Evolutionary conservation across 805 yeast species (phyloP).

Genomic region (Sugiyamaella lignohabitans): DNA sequence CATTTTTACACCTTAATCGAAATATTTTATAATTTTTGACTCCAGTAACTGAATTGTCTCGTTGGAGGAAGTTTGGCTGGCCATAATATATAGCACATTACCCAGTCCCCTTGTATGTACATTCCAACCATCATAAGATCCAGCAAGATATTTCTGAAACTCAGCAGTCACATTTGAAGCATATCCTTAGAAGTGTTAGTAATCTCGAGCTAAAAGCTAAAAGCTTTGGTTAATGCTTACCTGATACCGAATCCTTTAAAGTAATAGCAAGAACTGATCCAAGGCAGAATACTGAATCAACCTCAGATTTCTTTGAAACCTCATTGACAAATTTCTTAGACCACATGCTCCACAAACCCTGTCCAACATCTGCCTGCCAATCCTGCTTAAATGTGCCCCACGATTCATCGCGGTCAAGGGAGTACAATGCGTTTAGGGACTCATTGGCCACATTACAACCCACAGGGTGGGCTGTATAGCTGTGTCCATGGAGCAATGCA

Average conservation of each 20-base stretch:
- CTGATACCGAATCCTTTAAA: conserved; percentile 11
- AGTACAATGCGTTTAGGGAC: conserved; percentile 13
- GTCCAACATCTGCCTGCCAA: conserved; percentile 12
- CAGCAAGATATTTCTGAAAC: conserved; percentile 9
- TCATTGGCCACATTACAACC: conserved; percentile 23
- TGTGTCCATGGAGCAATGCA: conserved; percentile 26
- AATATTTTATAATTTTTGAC: conserved; percentile 1
- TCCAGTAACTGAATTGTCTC: conserved; percentile 4
- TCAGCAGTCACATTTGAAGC: conserved; percentile 16
- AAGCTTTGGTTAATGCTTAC: conserved; percentile 5
- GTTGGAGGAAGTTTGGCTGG: conserved; percentile 7
- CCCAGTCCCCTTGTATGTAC: conserved; percentile 23
- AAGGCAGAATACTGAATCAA: conserved; percentile 19
- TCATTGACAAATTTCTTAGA: conserved; percentile 15
- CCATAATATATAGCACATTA: conserved; percentile 24
- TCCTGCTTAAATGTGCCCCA: conserved; percentile 17
- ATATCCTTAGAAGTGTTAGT: conserved; percentile 15
- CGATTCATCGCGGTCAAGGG: conserved; percentile 4
- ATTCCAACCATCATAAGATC: conserved; percentile 16
- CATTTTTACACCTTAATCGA: not conserved
- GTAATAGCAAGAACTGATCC: conserved; percentile 22
- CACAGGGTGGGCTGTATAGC: conserved; percentile 26
- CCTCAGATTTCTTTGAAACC: conserved; percentile 12
- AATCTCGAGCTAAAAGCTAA: not conserved
- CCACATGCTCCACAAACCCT: conserved; percentile 19